Percentiles rank a stretch among this genome's conserved stretches.
Conservation (phyloP, 768 basidiomycete genomes). For the Lyophyllum decastes region DNA sequence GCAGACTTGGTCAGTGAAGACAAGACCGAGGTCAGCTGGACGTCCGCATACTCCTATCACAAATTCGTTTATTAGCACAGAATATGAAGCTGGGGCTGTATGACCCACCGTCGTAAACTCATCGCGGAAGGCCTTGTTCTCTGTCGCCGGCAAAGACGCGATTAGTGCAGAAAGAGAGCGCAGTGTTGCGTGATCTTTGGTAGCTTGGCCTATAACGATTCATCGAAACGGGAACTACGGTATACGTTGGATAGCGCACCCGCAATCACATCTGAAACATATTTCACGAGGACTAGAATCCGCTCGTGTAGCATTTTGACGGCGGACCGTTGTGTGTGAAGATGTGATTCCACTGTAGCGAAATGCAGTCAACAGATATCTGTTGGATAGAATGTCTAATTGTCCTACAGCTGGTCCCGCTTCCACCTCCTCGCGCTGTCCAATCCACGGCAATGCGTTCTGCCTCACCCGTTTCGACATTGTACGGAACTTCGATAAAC, state of each 20-base stretch:
- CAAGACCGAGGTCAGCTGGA: conserved; percentile 88
- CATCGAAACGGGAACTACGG: not conserved
- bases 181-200: conserved; percentile 76
- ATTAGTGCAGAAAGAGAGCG: conserved; percentile 85
- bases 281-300: conserved; percentile 82
- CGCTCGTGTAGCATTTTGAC: conserved; percentile 97
- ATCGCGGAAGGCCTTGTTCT: conserved; percentile 78
- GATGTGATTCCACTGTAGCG: conserved; percentile 79
- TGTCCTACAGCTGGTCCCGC: conserved; percentile 74
- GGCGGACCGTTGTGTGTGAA: conserved; percentile 91
- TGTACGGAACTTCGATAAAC: conserved; percentile 84
- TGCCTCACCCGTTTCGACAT: conserved; percentile 96
- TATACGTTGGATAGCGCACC: conserved; percentile 43
- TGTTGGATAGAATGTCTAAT: not conserved
- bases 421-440: conserved; percentile 84
- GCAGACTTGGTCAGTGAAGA: conserved; percentile 88
- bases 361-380: not conserved
- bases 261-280: conserved; percentile 75
- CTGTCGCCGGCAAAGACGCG: conserved; percentile 85
- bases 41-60: conserved; percentile 90
- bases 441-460: conserved; percentile 98
- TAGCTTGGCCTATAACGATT: conserved; percentile 56
- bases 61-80: not conserved
- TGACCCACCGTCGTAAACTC: conserved; percentile 80
- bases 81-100: not conserved